A percentile compares a stretch with the other conserved stretches of the same genome.
phyloP scores from a whole-genome alignment of 2,329 filamentous ascomycete species.

The Cladorrhinum sp. region DNA sequence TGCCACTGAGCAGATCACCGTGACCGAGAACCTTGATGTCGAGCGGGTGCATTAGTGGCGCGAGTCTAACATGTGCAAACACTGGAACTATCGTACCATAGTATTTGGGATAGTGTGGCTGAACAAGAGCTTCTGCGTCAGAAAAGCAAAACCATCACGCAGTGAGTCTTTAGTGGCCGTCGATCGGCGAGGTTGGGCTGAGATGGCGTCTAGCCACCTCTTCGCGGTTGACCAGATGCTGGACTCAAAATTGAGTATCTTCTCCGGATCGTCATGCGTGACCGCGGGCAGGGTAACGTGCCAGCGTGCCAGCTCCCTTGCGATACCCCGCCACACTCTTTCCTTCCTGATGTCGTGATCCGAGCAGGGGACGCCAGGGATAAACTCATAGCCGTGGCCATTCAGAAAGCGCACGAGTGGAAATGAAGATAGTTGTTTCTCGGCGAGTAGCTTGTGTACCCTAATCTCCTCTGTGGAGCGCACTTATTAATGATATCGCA shows the following conservation, averaged over 20 bases:
- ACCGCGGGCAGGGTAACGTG: constrained; percentile 1
- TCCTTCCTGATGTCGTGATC: background rate
- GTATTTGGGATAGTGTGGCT: background rate
- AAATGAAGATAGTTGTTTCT: background rate
- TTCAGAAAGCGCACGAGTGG: constrained; percentile 4
- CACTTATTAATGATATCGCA: too few relatives aligned
- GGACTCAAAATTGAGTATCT: background rate
- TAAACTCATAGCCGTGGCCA: constrained; percentile 3
- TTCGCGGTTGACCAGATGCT: constrained; percentile 8
- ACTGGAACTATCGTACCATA: background rate
- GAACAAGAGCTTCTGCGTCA: constrained; percentile 2
- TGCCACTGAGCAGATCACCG: constrained; percentile 6
- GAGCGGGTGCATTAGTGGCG: background rate
- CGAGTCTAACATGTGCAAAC: too few relatives aligned
- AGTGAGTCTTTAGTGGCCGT: background rate
- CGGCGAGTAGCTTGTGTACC: constrained; percentile 5
- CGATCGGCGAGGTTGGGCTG: background rate
- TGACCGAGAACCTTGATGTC: constrained; percentile 6
- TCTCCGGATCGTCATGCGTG: background rate
- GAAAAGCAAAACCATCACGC: background rate
- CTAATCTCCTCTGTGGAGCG: background rate
- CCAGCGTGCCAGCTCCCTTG: constrained; percentile 6
- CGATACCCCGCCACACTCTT: constrained; percentile 5
- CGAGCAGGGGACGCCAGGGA: constrained; percentile 3
- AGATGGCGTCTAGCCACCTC: constrained; percentile 7